Evolutionary conservation across 108 stramenopile genomes (phyloP).

Genomic region (Phaeodactylum tricornutum): DNA sequence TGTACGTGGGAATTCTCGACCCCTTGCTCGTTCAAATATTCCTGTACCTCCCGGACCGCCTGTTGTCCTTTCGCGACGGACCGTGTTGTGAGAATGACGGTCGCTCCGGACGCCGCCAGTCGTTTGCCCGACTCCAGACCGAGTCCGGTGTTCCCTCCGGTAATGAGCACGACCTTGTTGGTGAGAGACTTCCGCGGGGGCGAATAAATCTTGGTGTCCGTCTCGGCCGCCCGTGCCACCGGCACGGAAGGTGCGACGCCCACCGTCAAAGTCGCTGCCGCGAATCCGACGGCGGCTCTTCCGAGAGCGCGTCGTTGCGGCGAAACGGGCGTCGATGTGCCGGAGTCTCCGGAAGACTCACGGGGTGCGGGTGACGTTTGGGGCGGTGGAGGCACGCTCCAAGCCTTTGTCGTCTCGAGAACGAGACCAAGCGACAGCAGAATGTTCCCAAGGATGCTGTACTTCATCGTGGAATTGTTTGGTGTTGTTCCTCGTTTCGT

Average conservation of each 20-base stretch:
- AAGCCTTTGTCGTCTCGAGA: too few species aligned
- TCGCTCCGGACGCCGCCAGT: constrained; percentile 65
- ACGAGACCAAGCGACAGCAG: too few species aligned
- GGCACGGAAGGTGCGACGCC: neutral
- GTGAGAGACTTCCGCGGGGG: constrained; percentile 36
- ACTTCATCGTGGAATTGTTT: too few species aligned
- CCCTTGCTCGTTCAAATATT: constrained; percentile 26
- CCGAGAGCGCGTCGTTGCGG: too few species aligned
- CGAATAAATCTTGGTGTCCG: neutral
- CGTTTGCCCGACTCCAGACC: constrained; percentile 76
- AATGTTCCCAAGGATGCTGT: too few species aligned
- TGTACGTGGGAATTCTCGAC: constrained; percentile 29
- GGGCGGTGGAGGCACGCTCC: too few species aligned
- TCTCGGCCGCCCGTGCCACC: neutral
- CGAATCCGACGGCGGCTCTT: too few species aligned
- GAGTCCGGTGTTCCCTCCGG: constrained; percentile 68
- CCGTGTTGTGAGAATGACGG: constrained; percentile 63
- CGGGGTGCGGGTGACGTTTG: too few species aligned
- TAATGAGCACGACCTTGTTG: constrained; percentile 54
- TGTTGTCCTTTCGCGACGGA: constrained; percentile 33
- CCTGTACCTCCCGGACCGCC: constrained; percentile 37
- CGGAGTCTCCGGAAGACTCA: too few species aligned
- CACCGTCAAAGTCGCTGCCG: neutral
- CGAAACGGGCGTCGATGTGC: too few species aligned
- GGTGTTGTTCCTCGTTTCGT: too few species aligned